Base-by-base conservation (phyloP, 495 filamentous ascomycete species). In the Thermothielavioides terrestris region DNA sequence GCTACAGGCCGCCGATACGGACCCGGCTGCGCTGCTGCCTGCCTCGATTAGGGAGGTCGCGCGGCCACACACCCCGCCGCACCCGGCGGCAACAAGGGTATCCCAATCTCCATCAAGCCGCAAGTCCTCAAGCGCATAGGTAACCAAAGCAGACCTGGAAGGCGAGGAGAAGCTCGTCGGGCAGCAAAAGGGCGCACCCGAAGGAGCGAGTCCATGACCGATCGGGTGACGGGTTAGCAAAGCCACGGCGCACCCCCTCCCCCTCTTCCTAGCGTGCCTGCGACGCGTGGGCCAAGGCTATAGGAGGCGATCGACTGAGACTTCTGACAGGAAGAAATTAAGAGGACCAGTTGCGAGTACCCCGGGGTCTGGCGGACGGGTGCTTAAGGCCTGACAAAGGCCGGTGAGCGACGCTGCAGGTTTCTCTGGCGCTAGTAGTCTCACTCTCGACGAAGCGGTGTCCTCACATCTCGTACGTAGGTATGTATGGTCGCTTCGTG, bases 161-260 rank as follows among this genome's bases (percentile, higher is more conserved):
- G 35, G 30, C 22, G 23, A 30, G 26, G 15, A 25, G 14, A 15
- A 37, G 22, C 20, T 49, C 30, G 52, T 60, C 52, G 51, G 58
- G 58, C 58, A 60, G 43, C 58, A 53, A 60, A 43, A n/a, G n/a
- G 23, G 38, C 30, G 27, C 42, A 50, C 32, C 45, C 51, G 40
- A 55, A 30, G 41, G 40, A 23, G 23, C 37, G 43, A 30, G 31
- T 17, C 35, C 18, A 18, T 34, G 36, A n/a, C 46, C 47, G 37
- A 39, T 58, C 52, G 46, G 48, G 52, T 46, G 44, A 20, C 41
- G 32, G 34, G 42, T 6, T 7, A 25, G 18, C 17, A 41, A 52
- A 46, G 34, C 42, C 49, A 40, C 34, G 32, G 27, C 32, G 41
- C n/a, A n/a, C n/a, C n/a, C n/a, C n/a, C n/a, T n/a, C n/a, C n/a